A percentile compares a stretch with the other conserved stretches of the same genome.
Evolutionary conservation across 2,329 filamentous ascomycete genomes (phyloP).

Genomic region (Macrophomina pseudophaseolina): DNA sequence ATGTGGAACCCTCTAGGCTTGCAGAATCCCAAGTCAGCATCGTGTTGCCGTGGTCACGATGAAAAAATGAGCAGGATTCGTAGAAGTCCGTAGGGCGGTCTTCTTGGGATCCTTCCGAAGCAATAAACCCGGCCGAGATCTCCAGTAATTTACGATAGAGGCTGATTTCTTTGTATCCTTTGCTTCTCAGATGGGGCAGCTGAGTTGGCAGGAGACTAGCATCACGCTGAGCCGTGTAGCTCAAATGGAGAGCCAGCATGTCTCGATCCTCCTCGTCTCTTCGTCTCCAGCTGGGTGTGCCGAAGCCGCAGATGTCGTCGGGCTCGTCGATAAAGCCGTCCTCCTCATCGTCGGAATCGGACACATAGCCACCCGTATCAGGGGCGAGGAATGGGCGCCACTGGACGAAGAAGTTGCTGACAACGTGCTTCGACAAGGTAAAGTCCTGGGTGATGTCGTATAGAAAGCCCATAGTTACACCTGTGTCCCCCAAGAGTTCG

Average conservation of each 20-base stretch:
- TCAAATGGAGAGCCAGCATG: constrained; percentile 11
- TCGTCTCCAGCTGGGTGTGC: constrained; percentile 17
- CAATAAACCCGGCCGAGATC: background rate
- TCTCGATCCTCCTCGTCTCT: constrained; percentile 9
- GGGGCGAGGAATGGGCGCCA: constrained; percentile 7
- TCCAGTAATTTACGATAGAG: constrained; percentile 8
- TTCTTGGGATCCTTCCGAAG: background rate
- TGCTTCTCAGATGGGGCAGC: constrained; percentile 6
- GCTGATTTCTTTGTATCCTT: background rate
- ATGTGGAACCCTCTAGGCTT: constrained; percentile 3
- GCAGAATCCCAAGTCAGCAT: constrained; percentile 15
- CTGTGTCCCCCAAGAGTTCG: background rate
- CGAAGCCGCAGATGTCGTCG: constrained; percentile 13
- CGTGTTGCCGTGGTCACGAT: constrained; percentile 8
- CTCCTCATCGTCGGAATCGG: constrained; percentile 5
- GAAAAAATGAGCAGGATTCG: constrained; percentile 6
- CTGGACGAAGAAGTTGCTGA: constrained; percentile 19
- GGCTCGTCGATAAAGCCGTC: constrained; percentile 16
- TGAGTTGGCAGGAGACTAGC: background rate
- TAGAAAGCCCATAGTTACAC: constrained; percentile 10
- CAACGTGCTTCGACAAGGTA: constrained; percentile 3
- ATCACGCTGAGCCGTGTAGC: constrained; percentile 10
- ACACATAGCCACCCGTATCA: constrained; percentile 9
- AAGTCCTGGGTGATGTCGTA: constrained; percentile 20
- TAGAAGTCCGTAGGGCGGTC: constrained; percentile 1